Evolutionary conservation across 495 filamentous ascomycete genomes (phyloP), one percentile per base, ranked within the genome.

Genomic region (Aspergillus coremiiformis): DNA sequence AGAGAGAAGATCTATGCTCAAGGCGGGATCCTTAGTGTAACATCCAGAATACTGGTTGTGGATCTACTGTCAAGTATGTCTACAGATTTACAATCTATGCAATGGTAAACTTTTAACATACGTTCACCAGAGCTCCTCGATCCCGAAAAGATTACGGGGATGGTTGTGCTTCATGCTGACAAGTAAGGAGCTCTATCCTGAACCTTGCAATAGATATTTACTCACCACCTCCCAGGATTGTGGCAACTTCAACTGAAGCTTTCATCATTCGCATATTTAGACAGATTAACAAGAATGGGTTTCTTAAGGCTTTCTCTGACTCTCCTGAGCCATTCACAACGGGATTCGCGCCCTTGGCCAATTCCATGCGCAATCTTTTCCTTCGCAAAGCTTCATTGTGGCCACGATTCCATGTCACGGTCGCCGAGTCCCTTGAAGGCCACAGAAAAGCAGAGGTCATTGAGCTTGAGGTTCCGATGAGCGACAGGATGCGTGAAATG

Each of bases 401-500:
- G 85, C 93, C 93, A 9, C 80, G 93, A n/a, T 98, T 96, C 59
- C 92, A 97, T 61, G 78, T 95, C 39, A 83, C 85, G 4, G 89
- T 98, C 3, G 87, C 88, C 0, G 83, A 90, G 57, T 87, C 90
- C 1, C 69, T 98, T 4, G 92, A 98, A 66, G 91, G 89, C 65
- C 84, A 79, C 59, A 86, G 89, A 66, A 95, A 94, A 63, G 91
- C 93, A 0, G 93, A 97, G 69, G 93, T 98, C 32, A 94, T 98
- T 30, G 93, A 98, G 61, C 75, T 97, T 10, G 92, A 96, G 62
- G 86, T 97, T n/a, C 84, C 88, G 24, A 96, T 98, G 92, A 94
- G 90, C 19, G 86, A 94, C 39, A 78, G 84, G 33, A 98, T 98
- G 93, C 81, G 78, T 46, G 83, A 90, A 27, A 96, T 97, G 26